phyloP scores from a whole-genome alignment of 208 protist genomes.

The Leishmania gerbilli region DNA sequence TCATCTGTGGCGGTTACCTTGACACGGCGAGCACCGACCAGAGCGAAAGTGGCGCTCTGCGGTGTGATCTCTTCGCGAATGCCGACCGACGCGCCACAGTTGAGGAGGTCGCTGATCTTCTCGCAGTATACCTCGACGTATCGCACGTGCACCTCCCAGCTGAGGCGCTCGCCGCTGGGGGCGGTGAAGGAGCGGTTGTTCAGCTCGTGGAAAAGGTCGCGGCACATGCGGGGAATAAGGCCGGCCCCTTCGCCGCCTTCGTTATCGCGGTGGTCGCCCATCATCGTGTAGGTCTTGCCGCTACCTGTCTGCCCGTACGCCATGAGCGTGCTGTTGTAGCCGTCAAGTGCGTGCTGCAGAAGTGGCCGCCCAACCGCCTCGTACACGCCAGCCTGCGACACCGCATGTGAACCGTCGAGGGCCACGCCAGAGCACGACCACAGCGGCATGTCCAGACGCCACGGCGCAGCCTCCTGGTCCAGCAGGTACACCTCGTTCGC shows the following conservation, averaged over 20 bases:
- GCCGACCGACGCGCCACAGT: conserved; percentile 52
- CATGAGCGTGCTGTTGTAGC: conserved; percentile 92
- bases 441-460: conserved; percentile 64
- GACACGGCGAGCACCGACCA: conserved; percentile 62
- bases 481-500: conserved; percentile 41
- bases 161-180: conserved; percentile 48
- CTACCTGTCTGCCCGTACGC: conserved; percentile 92
- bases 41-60: conserved; percentile 59
- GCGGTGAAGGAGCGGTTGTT: conserved; percentile 43
- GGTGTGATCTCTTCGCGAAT: conserved; percentile 72
- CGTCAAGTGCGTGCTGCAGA: conserved; percentile 89
- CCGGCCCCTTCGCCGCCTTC: conserved; percentile 41
- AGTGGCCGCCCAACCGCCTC: conserved; percentile 85
- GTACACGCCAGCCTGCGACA: conserved; percentile 83
- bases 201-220: conserved; percentile 78
- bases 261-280: conserved; percentile 48
- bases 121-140: conserved; percentile 94
- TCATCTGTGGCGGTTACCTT: conserved; percentile 47
- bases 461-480: conserved; percentile 38
- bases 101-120: conserved; percentile 86
- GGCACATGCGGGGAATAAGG: conserved; percentile 85
- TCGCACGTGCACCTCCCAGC: conserved; percentile 82
- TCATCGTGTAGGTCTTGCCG: conserved; percentile 93
- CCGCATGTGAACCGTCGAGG: conserved; percentile 42
- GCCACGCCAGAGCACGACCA: conserved; percentile 65